Percentiles rank a stretch among this genome's conserved stretches.
Conservation (phyloP, 1,284 basidiomycete genomes). For the Rhizoctonia solani region DNA sequence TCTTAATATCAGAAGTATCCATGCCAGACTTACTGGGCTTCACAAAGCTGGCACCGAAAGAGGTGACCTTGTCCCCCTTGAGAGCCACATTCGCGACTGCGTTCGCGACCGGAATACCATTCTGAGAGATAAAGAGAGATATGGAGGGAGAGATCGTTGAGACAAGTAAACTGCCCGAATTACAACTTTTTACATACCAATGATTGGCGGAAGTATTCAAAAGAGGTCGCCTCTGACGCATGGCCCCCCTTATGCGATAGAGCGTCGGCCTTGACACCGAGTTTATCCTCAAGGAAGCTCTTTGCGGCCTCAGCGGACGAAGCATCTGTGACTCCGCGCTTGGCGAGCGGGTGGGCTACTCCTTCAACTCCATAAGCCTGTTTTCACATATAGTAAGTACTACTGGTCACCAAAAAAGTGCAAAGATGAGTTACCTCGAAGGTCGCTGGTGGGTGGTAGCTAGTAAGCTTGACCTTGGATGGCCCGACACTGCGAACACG, state of each 20-base stretch:
- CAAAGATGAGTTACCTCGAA: too few species aligned
- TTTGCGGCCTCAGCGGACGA: slow-evolving; percentile 45
- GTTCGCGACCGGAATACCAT: slow-evolving; percentile 53
- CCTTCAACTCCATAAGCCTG: too few species aligned
- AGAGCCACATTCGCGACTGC: slow-evolving; percentile 56
- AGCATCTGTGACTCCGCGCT: not conserved
- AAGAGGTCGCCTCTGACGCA: slow-evolving; percentile 43
- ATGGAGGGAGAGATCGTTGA: not conserved
- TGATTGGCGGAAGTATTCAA: slow-evolving; percentile 51
- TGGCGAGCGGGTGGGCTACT: not conserved
- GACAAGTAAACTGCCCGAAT: not conserved
- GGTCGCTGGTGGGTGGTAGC: slow-evolving; percentile 16
- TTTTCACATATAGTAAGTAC: too few species aligned
- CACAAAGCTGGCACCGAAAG: slow-evolving; percentile 59
- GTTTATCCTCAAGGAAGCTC: slow-evolving; percentile 46
- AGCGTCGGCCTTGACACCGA: slow-evolving; percentile 44
- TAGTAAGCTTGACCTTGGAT: not conserved
- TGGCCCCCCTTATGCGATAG: slow-evolving; percentile 48
- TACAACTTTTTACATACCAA: slow-evolving; percentile 46
- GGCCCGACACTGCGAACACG: not conserved
- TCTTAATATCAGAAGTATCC: too few species aligned
- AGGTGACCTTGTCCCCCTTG: slow-evolving; percentile 48
- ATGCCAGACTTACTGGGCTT: slow-evolving; percentile 49
- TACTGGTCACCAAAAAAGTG: too few species aligned
- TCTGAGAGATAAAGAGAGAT: slow-evolving; percentile 45